Conservation (phyloP, 345 rosid species). For the Citrus australasica region DNA sequence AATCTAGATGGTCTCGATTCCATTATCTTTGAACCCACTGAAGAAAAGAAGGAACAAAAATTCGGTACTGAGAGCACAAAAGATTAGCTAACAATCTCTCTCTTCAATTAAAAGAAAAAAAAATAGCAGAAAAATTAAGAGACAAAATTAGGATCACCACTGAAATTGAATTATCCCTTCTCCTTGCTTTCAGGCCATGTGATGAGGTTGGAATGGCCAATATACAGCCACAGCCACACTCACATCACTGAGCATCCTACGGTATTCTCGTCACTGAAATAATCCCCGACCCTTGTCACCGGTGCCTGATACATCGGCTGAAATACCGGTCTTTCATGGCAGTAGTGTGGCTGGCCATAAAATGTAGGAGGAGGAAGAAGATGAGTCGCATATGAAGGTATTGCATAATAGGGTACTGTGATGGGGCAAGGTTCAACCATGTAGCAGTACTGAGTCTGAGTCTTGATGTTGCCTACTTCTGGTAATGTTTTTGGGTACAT, state of each 20-base stretch:
- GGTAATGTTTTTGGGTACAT: constrained; percentile 16
- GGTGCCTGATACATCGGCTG: constrained; percentile 30
- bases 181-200: neutral
- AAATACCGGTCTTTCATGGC: constrained; percentile 11
- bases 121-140: no score
- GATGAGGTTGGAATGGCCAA: neutral
- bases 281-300: constrained; percentile 36
- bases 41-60: neutral
- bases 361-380: constrained; percentile 15
- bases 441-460: constrained; percentile 18
- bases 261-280: constrained; percentile 59
- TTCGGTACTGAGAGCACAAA: neutral
- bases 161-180: neutral
- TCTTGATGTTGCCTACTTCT: constrained; percentile 10
- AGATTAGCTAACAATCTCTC: neutral
- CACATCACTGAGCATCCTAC: constrained; percentile 57
- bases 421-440: constrained; percentile 33
- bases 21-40: neutral
- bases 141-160: neutral
- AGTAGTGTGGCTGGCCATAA: constrained; percentile 18
- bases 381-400: constrained; percentile 26
- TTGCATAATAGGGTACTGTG: constrained; percentile 32
- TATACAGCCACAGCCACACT: neutral
- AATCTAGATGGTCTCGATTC: neutral
- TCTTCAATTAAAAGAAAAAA: neutral